Base-by-base conservation (phyloP, 176 grass and related monocot genomes). In the Stipa capillata region DNA sequence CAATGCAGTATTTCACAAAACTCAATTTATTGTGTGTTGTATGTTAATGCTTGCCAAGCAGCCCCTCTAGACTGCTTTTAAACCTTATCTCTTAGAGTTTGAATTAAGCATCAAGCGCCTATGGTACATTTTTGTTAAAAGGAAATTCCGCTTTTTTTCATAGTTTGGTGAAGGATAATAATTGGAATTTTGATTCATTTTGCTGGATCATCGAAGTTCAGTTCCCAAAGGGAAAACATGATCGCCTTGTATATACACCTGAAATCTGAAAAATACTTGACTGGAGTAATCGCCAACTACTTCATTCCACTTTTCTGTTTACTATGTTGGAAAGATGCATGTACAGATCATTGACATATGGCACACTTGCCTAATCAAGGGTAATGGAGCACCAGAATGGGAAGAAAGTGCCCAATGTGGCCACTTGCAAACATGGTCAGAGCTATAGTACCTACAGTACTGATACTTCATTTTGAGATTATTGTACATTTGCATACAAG, bases 11-110 rank as follows among this genome's bases (percentile, higher is more conserved):
- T 63, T 85, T 86, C 31, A 81, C 54, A 60, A 49, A 87, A 88
- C 81, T 88, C 56, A 66, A 62, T 85, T 71, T 91, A 67, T 72
- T 77, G 56, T 85, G 87, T 77, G 67, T 47, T 93, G 85, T 91
- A 81, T 83, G 61, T 85, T 85, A 43, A 85, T 82, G 59, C 72
- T 84, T 85, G 71, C 52, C 62, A 81, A 64, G 85, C 85, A 87
- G 85, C 62, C 55, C 48, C 21, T 82, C 33, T 66, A 73, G 59
- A 85, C 85, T 85, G 77, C 81, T 88, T 80, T 60, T 59, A 36
- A 50, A 79, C 36, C 28, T 35, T 80, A 73, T 80, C 53, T 82
- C 53, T 6, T 82, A 62, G 85, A 40, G 43, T 77, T 55, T 23
- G 31, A 78, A 79, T 58, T 79, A 74, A 83, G 78, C 84, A 80